Evolutionary conservation across 805 yeast species (phyloP).

Genomic region (Candida coquimbonensis): DNA sequence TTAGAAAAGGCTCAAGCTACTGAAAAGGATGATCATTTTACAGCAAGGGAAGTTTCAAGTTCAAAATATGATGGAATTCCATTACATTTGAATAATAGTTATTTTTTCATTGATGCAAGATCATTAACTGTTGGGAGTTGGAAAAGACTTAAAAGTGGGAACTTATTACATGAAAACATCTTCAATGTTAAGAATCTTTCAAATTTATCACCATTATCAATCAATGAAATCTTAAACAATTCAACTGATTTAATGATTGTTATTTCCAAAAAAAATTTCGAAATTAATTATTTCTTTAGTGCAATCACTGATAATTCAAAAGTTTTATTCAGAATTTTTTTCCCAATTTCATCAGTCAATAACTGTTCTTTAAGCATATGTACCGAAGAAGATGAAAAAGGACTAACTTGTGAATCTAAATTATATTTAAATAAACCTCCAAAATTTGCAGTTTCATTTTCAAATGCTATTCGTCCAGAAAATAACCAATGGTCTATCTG

Average conservation of each 20-base stretch:
- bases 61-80: constrained; percentile 38
- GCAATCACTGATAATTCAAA: constrained; percentile 59
- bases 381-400: constrained; percentile 26
- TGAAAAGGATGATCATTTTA: constrained; percentile 15
- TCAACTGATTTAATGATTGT: constrained; percentile 67
- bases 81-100: constrained; percentile 53
- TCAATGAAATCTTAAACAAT: constrained; percentile 55
- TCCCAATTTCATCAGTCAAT: constrained; percentile 53
- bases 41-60: constrained; percentile 6
- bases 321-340: constrained; percentile 66
- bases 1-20: constrained; percentile 40
- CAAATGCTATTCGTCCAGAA: constrained; percentile 42
- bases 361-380: constrained; percentile 51
- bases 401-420: constrained; percentile 38
- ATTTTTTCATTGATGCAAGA: constrained; percentile 59
- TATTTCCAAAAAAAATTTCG: constrained; percentile 61
- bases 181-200: constrained; percentile 38
- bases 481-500: constrained; percentile 72
- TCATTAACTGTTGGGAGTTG: constrained; percentile 72
- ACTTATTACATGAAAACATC: constrained; percentile 30
- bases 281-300: constrained; percentile 71
- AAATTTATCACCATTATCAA: constrained; percentile 60
- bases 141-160: constrained; percentile 71
- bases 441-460: constrained; percentile 70
- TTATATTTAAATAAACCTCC: constrained; percentile 54